Conservation (phyloP, 2,329 filamentous ascomycete species). For the Ramularia collo-cygni region DNA sequence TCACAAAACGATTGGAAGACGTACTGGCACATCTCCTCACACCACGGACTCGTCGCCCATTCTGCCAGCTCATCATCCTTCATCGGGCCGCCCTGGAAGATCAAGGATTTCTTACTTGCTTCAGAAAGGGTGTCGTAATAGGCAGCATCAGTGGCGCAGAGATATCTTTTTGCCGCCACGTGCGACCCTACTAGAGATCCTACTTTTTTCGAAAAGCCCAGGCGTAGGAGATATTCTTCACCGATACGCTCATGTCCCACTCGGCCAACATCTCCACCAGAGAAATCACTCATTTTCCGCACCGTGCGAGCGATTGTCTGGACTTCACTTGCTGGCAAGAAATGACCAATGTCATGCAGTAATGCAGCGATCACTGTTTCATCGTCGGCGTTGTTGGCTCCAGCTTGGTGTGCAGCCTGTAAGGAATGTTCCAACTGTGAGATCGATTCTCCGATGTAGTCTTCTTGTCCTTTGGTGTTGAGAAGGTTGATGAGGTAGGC, state of each 20-base stretch:
- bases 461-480: constrained; percentile 16
- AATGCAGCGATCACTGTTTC: constrained; percentile 33
- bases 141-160: constrained; percentile 27
- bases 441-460: constrained; percentile 28
- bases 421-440: constrained; percentile 27
- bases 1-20: neutral
- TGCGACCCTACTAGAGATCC: constrained; percentile 33
- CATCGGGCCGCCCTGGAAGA: constrained; percentile 35
- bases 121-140: constrained; percentile 20
- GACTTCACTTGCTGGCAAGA: constrained; percentile 27
- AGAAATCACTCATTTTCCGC: constrained; percentile 8
- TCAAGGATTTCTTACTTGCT: constrained; percentile 30
- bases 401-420: constrained; percentile 25
- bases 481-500: constrained; percentile 11
- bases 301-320: constrained; percentile 20
- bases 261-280: constrained; percentile 27
- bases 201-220: constrained; percentile 32
- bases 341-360: constrained; percentile 39
- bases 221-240: constrained; percentile 27
- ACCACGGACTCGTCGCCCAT: constrained; percentile 15
- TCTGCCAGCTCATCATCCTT: constrained; percentile 24
- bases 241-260: constrained; percentile 35
- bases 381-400: constrained; percentile 13
- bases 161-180: constrained; percentile 36
- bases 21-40: constrained; percentile 15